Base-by-base conservation (phyloP, 2,329 filamentous ascomycete species). In the Colletotrichum shisoi region DNA sequence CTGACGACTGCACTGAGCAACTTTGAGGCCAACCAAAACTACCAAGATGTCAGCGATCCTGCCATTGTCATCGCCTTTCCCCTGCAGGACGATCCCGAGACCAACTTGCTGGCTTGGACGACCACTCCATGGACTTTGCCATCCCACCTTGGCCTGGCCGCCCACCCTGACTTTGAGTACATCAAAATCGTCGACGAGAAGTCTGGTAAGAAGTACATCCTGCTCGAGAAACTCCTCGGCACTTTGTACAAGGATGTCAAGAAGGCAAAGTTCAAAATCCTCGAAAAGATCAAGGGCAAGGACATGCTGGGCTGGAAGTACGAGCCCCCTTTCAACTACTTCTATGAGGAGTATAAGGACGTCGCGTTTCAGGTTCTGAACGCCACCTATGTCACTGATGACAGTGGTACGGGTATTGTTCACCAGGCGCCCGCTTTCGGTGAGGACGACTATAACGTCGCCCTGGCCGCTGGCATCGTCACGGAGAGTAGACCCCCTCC, bases 171-270 rank as follows among this genome's bases (percentile, higher is more conserved):
- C 66, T 94, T 94, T 71, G 92, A 96, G 74, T 96, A 96, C 74
- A 79, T 94, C 74, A 94, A 97, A 80, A 91, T 97, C 58, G 83
- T 88, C 60, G 94, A 98, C 72, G 90, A 94, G 75, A 87, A 87
- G 68, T 90, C 91, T 0, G 91, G 91, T 37, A 94, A 94, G 76
- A 86, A 94, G 73, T 97, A 93, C 76, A 89, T 97, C 68, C 84
- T 97, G 45, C 83, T 97, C 24, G 93, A 97, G 76, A 88, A 91
- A 63, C 84, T 95, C 40, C 83, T 97, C 39, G 85, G 85, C 64
- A 94, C 91, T 5, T 83, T 97, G 2, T 97, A 97, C 82, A 97
- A 97, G 78, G 93, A 97, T 72, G 91, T 91, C 8, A 97, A 97
- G 82, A 97, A 97, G 82, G 93, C 93, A 57, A 96, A 97, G 76